phyloP scores from a whole-genome alignment of 768 basidiomycete species.

The Lenzites betulinus region DNA sequence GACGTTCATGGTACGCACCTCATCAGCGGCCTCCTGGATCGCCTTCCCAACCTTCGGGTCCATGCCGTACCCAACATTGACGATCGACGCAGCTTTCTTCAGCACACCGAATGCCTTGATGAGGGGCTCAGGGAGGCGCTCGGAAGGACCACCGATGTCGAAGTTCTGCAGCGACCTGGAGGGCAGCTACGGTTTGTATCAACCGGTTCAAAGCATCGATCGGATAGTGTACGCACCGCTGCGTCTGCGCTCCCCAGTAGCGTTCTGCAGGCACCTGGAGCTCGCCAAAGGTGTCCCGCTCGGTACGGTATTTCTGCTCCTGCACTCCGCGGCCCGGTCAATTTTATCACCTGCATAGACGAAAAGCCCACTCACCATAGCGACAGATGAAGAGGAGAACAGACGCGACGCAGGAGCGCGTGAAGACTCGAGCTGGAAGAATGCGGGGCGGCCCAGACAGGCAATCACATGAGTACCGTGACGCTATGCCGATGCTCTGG shows the following conservation, averaged over 20 bases:
- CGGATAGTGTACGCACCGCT: constrained; percentile 56
- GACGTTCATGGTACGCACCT: constrained; percentile 49
- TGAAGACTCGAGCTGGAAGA: constrained; percentile 14
- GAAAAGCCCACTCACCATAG: constrained; percentile 38
- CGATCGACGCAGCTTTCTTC: constrained; percentile 93
- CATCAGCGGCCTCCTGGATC: constrained; percentile 92
- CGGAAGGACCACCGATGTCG: constrained; percentile 94
- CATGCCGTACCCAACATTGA: constrained; percentile 89
- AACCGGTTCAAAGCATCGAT: neutral
- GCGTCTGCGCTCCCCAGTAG: constrained; percentile 99
- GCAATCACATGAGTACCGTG: constrained; percentile 36
- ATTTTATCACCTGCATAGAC: neutral
- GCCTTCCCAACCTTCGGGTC: constrained; percentile 85
- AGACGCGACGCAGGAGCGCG: constrained; percentile 21
- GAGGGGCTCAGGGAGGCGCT: constrained; percentile 91
- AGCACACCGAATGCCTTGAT: constrained; percentile 98
- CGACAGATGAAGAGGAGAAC: constrained; percentile 35
- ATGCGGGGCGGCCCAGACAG: constrained; percentile 9
- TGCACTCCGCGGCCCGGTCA: constrained; percentile 18
- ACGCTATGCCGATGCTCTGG: neutral
- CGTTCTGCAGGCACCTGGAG: constrained; percentile 84
- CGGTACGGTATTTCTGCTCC: constrained; percentile 66
- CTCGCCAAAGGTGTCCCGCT: constrained; percentile 95
- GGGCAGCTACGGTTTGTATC: neutral
- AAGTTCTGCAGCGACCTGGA: constrained; percentile 92